Conservation (phyloP, 768 basidiomycete genomes). For the Royoungia palumana region DNA sequence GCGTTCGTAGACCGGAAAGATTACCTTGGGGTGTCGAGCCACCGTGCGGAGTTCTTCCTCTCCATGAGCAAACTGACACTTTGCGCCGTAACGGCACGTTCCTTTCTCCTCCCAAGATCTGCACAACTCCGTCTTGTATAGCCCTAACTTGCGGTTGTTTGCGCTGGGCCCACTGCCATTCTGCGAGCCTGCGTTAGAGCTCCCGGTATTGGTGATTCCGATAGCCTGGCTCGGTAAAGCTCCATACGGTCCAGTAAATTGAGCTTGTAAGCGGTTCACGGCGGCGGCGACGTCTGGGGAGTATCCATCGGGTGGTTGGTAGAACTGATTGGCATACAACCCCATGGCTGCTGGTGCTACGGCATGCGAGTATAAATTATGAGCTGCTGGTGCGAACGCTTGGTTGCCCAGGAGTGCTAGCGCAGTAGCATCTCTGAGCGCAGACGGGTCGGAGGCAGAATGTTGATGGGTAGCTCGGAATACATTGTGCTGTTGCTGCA, state of each 20-base stretch:
- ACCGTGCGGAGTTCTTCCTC: slow-evolving; percentile 84
- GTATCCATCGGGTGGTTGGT: slow-evolving; percentile 58
- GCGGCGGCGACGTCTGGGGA: slow-evolving; percentile 53
- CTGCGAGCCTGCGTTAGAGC: slow-evolving; percentile 25
- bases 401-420: slow-evolving; percentile 59
- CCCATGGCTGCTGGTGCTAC: slow-evolving; percentile 46
- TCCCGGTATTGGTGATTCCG: slow-evolving; percentile 42
- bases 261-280: slow-evolving; percentile 58
- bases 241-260: slow-evolving; percentile 54
- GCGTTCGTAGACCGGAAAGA: slow-evolving; percentile 10
- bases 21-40: slow-evolving; percentile 85
- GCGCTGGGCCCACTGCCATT: slow-evolving; percentile 71
- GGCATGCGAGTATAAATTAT: slow-evolving; percentile 50
- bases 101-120: slow-evolving; percentile 94
- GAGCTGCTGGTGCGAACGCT: slow-evolving; percentile 47
- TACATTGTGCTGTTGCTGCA: slow-evolving; percentile 74
- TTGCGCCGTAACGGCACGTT: slow-evolving; percentile 76
- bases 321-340: slow-evolving; percentile 73
- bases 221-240: slow-evolving; percentile 42
- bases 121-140: slow-evolving; percentile 91
- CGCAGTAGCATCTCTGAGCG: slow-evolving; percentile 67
- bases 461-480: slow-evolving; percentile 78
- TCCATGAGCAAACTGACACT: slow-evolving; percentile 93
- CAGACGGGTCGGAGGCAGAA: slow-evolving; percentile 78
- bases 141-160: slow-evolving; percentile 85